phyloP scores from a whole-genome alignment of 108 stramenopile species.

The Phaeodactylum tricornutum region DNA sequence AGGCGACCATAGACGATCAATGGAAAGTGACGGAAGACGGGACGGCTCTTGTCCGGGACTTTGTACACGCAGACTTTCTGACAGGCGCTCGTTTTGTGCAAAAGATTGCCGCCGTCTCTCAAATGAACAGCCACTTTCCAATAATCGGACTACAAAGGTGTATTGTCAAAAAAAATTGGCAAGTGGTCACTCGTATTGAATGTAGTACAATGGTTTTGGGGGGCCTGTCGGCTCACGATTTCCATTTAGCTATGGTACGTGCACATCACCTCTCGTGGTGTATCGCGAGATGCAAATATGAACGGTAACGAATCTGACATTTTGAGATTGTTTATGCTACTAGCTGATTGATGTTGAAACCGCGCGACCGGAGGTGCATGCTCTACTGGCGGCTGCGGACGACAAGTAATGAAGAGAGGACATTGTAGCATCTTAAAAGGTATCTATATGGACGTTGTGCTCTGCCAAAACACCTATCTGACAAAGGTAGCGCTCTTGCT shows the following conservation, averaged over 20 bases:
- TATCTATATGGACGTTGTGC: not conserved
- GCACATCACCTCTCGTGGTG: too few species aligned
- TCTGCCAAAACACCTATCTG: too few species aligned
- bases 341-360: conserved; percentile 37
- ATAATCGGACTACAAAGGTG: conserved; percentile 20
- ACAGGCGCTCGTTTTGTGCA: conserved; percentile 25
- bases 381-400: not conserved
- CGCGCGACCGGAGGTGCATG: conserved; percentile 17
- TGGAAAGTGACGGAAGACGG: conserved; percentile 20
- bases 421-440: not conserved
- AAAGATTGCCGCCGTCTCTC: conserved; percentile 41
- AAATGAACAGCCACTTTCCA: conserved; percentile 54
- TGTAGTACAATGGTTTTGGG: conserved; percentile 35
- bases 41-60: conserved; percentile 9
- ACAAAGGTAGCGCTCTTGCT: too few species aligned
- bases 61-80: conserved; percentile 34
- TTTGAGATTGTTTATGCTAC: not conserved
- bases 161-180: conserved; percentile 29
- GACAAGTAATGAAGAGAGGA: not conserved
- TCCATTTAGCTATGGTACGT: conserved; percentile 45
- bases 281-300: not conserved
- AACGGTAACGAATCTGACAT: not conserved
- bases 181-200: conserved; percentile 19
- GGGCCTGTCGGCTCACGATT: conserved; percentile 48
- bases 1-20: conserved; percentile 18